phyloP scores from a whole-genome alignment of 176 grass and related monocot species.

The Avena insularis region DNA sequence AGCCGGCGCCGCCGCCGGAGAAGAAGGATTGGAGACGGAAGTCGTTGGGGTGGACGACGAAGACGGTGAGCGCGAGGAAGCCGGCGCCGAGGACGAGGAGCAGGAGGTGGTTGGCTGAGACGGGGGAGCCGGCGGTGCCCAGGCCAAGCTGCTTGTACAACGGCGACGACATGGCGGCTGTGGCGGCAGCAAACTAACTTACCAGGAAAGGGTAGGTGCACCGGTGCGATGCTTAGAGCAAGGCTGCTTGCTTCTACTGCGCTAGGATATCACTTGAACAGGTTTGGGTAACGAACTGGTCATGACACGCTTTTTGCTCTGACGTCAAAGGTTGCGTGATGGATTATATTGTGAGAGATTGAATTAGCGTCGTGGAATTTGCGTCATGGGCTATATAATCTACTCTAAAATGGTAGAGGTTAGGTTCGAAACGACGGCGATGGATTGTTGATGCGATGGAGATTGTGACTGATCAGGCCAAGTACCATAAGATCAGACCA shows the following conservation, averaged over 20 bases:
- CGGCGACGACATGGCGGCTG: constrained; percentile 38
- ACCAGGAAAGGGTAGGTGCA: neutral
- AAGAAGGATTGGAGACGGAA: constrained; percentile 52
- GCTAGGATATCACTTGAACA: neutral
- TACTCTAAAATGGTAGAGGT: neutral
- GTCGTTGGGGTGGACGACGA: constrained; percentile 65
- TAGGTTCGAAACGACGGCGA: neutral
- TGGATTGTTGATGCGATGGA: neutral
- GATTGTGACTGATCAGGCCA: neutral
- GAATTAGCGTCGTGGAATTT: too few species aligned
- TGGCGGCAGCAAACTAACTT: neutral
- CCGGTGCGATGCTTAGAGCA: neutral
- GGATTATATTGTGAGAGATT: neutral
- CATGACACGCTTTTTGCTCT: neutral
- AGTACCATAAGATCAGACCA: neutral
- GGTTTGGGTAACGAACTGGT: neutral
- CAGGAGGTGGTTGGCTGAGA: constrained; percentile 44
- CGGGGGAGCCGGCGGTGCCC: constrained; percentile 35
- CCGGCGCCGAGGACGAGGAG: constrained; percentile 51
- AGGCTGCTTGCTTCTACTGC: neutral
- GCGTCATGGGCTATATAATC: too few species aligned
- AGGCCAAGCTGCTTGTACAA: constrained; percentile 60
- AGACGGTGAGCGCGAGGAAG: constrained; percentile 65
- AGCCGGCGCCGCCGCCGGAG: constrained; percentile 22
- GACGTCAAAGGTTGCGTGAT: neutral